Conservation (phyloP, 1,284 basidiomycete species). For the Porogramme epimiltina region DNA sequence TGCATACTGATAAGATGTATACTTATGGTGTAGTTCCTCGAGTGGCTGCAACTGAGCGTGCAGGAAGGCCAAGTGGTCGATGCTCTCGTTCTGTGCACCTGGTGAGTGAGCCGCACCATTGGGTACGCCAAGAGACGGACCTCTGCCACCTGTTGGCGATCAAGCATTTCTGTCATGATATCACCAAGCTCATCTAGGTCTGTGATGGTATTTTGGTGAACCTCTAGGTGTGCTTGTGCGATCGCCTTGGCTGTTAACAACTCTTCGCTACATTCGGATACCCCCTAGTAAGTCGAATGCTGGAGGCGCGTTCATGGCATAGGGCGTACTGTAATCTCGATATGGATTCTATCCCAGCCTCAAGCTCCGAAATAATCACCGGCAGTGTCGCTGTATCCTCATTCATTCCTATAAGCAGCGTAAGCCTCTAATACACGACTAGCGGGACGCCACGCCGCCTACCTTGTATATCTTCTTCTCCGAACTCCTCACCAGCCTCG, state of each 20-base stretch:
- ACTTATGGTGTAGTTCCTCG: conserved; percentile 64
- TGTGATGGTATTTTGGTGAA: conserved; percentile 51
- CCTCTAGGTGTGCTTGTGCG: conserved; percentile 47
- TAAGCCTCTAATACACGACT: conserved; percentile 3
- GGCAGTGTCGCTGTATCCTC: conserved; percentile 76
- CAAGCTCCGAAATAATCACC: conserved; percentile 69
- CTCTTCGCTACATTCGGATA: conserved; percentile 46
- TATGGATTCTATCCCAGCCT: conserved; percentile 54
- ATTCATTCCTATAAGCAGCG: conserved; percentile 59
- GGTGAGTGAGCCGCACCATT: too few relatives aligned
- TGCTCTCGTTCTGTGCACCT: conserved; percentile 46
- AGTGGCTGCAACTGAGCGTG: conserved; percentile 62
- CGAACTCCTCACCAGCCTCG: conserved; percentile 64
- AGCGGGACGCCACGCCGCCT: background rate
- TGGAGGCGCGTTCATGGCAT: background rate
- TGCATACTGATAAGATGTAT: conserved; percentile 65
- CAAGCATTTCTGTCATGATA: conserved; percentile 77
- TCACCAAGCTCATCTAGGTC: conserved; percentile 75
- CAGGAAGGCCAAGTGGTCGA: conserved; percentile 53
- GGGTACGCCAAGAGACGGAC: conserved; percentile 33
- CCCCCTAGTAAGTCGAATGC: background rate
- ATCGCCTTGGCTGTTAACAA: conserved; percentile 45
- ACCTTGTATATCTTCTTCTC: conserved; percentile 73
- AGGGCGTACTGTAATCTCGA: conserved; percentile 55
- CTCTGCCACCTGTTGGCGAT: conserved; percentile 65